Percentiles rank a stretch among this genome's conserved stretches.
Conservation (phyloP, 192 early-diverging fungal species). For the Lobulomyces angularis region DNA sequence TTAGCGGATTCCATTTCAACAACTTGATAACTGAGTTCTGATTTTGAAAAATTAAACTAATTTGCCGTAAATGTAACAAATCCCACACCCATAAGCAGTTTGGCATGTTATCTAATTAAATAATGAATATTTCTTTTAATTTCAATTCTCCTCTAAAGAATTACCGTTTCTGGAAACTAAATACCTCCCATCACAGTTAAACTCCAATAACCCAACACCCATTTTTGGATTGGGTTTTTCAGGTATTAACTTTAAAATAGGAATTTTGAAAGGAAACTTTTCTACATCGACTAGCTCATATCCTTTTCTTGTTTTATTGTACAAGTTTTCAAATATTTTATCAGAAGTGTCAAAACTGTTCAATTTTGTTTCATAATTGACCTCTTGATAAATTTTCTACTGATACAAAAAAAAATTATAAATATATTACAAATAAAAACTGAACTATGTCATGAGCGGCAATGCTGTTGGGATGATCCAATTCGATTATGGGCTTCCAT, state of each 20-base stretch:
- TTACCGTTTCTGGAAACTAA: conserved; percentile 61
- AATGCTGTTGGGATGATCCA: conserved; percentile 37
- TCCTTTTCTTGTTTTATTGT: conserved; percentile 12
- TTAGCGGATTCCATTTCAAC: conserved; percentile 56
- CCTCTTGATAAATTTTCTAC: conserved; percentile 7
- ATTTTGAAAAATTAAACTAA: conserved; percentile 49
- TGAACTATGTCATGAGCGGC: not conserved
- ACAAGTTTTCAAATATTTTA: not conserved
- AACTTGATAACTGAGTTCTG: conserved; percentile 38
- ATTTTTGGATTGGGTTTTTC: conserved; percentile 61
- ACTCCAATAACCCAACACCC: conserved; percentile 56
- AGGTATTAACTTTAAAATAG: conserved; percentile 38
- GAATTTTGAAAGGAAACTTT: conserved; percentile 44
- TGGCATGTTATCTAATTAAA: conserved; percentile 62
- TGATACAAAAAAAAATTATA: conserved; percentile 2
- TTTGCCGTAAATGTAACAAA: conserved; percentile 22
- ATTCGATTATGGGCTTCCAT: conserved; percentile 54
- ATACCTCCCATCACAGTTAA: conserved; percentile 46
- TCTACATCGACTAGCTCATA: conserved; percentile 34
- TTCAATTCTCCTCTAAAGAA: no score
- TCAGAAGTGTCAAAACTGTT: not conserved
- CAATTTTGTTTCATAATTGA: not conserved
- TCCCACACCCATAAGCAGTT: conserved; percentile 68
- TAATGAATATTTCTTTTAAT: no score
- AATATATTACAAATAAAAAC: not conserved